phyloP scores from a whole-genome alignment of 2,329 filamentous ascomycete genomes.

The Didymella exigua region DNA sequence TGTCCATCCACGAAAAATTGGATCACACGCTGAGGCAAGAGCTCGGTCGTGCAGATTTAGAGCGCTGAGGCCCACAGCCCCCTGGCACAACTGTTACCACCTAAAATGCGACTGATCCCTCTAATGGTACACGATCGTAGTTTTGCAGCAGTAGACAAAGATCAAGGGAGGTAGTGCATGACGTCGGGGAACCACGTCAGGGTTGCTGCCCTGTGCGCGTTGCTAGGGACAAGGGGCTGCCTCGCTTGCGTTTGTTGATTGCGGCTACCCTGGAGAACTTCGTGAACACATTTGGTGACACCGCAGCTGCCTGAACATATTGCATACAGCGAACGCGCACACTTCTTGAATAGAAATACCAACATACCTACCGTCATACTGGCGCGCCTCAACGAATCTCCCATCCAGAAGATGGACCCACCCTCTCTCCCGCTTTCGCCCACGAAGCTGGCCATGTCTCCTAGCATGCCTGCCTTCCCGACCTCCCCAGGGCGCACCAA shows the following conservation, averaged over 20 bases:
- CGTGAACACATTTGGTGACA: slow-evolving; percentile 16
- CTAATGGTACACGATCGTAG: neutral
- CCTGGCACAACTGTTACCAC: neutral
- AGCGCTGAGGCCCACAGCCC: neutral
- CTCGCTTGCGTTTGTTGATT: slow-evolving; percentile 39
- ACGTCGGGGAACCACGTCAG: slow-evolving; percentile 8
- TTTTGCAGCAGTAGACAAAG: neutral
- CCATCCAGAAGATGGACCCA: slow-evolving; percentile 38
- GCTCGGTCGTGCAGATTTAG: neutral
- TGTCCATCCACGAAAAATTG: no score
- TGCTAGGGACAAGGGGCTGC: slow-evolving; percentile 31
- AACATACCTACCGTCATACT: slow-evolving; percentile 38
- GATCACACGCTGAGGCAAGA: no score
- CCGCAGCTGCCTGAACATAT: slow-evolving; percentile 14
- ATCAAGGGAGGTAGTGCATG: neutral
- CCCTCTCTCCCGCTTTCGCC: slow-evolving; percentile 46
- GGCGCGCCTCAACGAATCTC: slow-evolving; percentile 46
- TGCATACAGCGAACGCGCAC: slow-evolving; percentile 14
- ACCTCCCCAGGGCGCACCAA: slow-evolving; percentile 65
- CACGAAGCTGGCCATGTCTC: slow-evolving; percentile 60
- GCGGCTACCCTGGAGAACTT: slow-evolving; percentile 15
- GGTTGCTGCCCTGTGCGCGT: slow-evolving; percentile 28
- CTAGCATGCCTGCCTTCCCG: slow-evolving; percentile 63
- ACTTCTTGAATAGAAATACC: slow-evolving; percentile 1
- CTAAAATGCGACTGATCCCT: no score